Base-by-base conservation (phyloP, 208 protist genomes). In the Trypanosoma theileri region DNA sequence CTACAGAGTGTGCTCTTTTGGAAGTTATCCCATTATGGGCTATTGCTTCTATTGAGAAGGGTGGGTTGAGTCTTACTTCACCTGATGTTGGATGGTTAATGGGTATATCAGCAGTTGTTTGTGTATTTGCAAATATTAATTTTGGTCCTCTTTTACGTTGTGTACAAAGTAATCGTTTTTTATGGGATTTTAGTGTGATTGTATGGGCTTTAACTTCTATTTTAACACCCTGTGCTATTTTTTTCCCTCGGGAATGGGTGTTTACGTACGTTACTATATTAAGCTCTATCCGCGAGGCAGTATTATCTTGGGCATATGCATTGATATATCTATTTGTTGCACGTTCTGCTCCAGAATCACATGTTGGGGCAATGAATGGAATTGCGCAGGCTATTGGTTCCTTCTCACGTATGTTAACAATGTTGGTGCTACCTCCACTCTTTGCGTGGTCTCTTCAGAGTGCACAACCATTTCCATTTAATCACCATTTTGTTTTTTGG, bases 401-500 rank as follows among this genome's bases (percentile, higher is more conserved):
- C 14, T 59, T 77, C 10, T 73, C 76, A n/a, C 85, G 81, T 12
- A 82, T 78, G 66, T 69, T 85, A 13, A 83, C 86, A 6, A 82
- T 81, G n/a, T 70, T 86, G 50, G 59, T 85, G 14, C 58, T 76
- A 4, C 59, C 80, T 0, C 69, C 80, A 11, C 46, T 88, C 13
- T 88, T 88, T 74, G 79, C 85, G 10, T 88, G 79, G 77, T 86
- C 82, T 35, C 81, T 94, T 26, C n/a, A 54, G 4, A 35, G 45
- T 10, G n/a, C 7, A 16, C 70, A 77, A 44, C 6, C 28, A 9
- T 91, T 88, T 52, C 89, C 89, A 9, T 91, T 92, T 61, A 91
- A 94, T 53, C 80, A 91, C 35, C 84, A 80, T 52, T 67, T 92
- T 14, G 65, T 84, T 6, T 94, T 94, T 69, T 60, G 87, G 13